Conservation (phyloP, 2,329 filamentous ascomycete species). For the Aspergillus sp. region DNA sequence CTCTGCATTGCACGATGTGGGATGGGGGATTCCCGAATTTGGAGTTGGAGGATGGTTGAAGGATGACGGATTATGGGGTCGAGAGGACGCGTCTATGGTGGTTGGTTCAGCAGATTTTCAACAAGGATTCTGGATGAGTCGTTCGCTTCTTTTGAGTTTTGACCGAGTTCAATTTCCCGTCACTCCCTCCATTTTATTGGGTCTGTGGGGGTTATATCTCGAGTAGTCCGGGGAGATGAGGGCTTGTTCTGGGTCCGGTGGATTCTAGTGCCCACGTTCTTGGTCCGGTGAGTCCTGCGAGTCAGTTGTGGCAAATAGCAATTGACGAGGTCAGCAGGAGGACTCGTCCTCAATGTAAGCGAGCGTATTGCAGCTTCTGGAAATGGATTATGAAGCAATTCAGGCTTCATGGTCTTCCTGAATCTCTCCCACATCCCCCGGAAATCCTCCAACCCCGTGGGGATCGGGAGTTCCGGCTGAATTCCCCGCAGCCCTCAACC, state of each 20-base stretch:
- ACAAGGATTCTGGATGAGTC: not conserved
- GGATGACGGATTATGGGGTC: not conserved
- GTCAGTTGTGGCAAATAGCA: not conserved
- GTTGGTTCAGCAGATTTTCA: not conserved
- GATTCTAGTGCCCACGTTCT: not conserved
- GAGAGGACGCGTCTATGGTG: not conserved
- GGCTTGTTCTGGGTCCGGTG: not conserved
- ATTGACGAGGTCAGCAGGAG: not conserved
- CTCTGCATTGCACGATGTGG: slow-evolving; percentile 1
- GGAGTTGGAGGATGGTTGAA: not conserved
- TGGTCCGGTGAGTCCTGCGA: not conserved
- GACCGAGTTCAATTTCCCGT: not conserved
- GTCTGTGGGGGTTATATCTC: not conserved
- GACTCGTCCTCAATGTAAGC: not conserved
- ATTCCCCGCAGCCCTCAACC: slow-evolving; percentile 2
- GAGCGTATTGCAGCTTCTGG: not conserved
- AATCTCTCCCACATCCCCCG: not conserved
- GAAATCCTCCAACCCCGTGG: slow-evolving; percentile 10
- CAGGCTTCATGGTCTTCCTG: not conserved
- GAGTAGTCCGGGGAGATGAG: slow-evolving; percentile 7
- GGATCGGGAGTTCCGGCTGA: not conserved
- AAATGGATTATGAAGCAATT: not conserved
- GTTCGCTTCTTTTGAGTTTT: not conserved
- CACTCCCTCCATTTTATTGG: not conserved
- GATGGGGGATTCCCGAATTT: slow-evolving; percentile 11